These are phyloP conservation scores for Diaporthe ampelina DNA, from an alignment of 2,329 filamentous ascomycete species.

Conservation along the genomic window DNA sequence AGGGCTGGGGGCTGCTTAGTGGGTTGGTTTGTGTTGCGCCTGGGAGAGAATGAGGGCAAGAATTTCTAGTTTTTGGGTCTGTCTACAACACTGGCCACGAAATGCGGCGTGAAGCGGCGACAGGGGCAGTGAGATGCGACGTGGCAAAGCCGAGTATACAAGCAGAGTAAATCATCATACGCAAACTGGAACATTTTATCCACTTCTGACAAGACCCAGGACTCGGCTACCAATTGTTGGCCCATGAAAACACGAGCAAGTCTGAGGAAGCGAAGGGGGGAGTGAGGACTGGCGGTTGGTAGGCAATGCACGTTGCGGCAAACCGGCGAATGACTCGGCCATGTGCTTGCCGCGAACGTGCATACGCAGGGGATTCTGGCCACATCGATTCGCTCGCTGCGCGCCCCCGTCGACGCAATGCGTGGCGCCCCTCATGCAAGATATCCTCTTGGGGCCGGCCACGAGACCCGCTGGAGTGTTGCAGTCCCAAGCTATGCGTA, in stretches of 20 bases:
- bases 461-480: not conserved
- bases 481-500: not conserved
- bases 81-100: not conserved
- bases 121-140: not conserved
- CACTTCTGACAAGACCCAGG: slow-evolving; percentile 1
- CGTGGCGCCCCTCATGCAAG: not conserved
- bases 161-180: not conserved
- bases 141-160: not conserved
- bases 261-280: not conserved
- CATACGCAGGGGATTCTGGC: not conserved
- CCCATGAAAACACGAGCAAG: not conserved
- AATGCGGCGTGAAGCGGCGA: not conserved
- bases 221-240: not conserved
- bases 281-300: not conserved
- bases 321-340: slow-evolving; percentile 18
- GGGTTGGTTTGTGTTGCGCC: not conserved
- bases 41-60: not conserved
- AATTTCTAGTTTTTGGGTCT: slow-evolving; percentile 18
- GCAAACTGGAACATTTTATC: not conserved
- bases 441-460: not conserved
- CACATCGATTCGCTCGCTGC: slow-evolving; percentile 5
- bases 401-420: not conserved
- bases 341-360: slow-evolving; percentile 8
- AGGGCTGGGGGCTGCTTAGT: not conserved
- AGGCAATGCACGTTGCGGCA: slow-evolving; percentile 5